Evolutionary conservation across 352 stramenopile genomes (phyloP).

Genomic region (Phytopythium montanum): DNA sequence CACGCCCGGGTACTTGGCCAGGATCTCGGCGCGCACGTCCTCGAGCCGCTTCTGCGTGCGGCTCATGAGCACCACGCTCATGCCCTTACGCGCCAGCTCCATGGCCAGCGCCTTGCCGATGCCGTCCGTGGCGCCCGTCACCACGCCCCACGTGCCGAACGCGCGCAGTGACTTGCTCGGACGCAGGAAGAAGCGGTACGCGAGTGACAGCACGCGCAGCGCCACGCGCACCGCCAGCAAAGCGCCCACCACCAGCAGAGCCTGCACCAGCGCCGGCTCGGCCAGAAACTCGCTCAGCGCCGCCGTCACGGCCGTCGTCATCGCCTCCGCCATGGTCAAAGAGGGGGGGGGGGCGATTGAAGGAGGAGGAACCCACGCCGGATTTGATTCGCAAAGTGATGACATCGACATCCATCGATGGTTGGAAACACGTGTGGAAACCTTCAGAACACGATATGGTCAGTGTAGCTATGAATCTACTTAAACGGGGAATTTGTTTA

Average conservation of each 20-base stretch:
- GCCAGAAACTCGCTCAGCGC: constrained; percentile 16
- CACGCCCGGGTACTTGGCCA: constrained; percentile 88
- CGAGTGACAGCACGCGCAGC: constrained; percentile 38
- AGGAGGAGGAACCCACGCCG: no score
- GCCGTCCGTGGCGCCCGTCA: constrained; percentile 96
- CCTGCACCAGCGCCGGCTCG: constrained; percentile 38
- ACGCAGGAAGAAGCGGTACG: constrained; percentile 91
- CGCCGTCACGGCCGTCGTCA: constrained; percentile 27
- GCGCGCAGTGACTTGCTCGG: constrained; percentile 91
- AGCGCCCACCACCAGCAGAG: constrained; percentile 37
- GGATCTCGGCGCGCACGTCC: constrained; percentile 92
- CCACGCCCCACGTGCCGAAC: constrained; percentile 96
- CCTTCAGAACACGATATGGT: no score
- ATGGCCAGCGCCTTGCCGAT: constrained; percentile 91
- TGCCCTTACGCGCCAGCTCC: constrained; percentile 95
- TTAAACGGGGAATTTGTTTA: background rate
- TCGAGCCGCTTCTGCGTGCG: constrained; percentile 96
- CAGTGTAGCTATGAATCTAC: no score
- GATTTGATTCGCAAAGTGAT: no score
- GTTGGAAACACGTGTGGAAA: no score
- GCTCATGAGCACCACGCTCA: constrained; percentile 97
- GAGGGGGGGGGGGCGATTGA: no score
- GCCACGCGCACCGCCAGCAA: constrained; percentile 49
- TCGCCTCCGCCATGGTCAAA: constrained; percentile 15
- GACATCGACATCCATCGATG: no score